These are phyloP conservation scores for Filobasidium floriforme DNA, from an alignment of 768 basidiomycete genomes.

Conservation along the genomic window DNA sequence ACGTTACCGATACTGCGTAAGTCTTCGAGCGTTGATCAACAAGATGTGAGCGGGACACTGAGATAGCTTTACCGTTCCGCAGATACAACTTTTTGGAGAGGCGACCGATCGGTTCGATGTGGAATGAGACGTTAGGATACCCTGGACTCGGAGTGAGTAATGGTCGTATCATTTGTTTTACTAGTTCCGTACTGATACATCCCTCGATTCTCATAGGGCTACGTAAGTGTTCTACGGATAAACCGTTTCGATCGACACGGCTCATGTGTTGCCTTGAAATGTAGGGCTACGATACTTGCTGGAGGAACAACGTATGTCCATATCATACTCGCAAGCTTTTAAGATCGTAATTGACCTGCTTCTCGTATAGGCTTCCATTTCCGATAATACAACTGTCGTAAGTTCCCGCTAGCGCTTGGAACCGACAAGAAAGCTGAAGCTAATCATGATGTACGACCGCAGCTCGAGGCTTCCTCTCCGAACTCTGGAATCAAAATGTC, in stretches of 20 bases:
- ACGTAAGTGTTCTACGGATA: background rate
- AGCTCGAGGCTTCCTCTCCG: background rate
- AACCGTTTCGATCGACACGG: background rate
- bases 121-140: background rate
- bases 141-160: background rate
- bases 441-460: no score
- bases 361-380: background rate
- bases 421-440: no score
- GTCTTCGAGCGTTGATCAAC: background rate
- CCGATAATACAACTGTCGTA: background rate
- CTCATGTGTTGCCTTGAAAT: background rate
- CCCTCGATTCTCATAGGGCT: background rate
- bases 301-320: background rate
- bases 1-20: background rate
- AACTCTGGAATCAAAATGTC: background rate
- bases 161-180: background rate
- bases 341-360: background rate
- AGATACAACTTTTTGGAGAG: slow-evolving; percentile 1
- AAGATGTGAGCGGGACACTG: no score
- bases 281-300: background rate
- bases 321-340: background rate
- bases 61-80: background rate
- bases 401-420: background rate
- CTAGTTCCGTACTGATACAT: background rate
- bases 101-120: background rate